Evolutionary conservation across 1,139 yeast genomes (phyloP).

Genomic region (Geotrichum phurueaensis): DNA sequence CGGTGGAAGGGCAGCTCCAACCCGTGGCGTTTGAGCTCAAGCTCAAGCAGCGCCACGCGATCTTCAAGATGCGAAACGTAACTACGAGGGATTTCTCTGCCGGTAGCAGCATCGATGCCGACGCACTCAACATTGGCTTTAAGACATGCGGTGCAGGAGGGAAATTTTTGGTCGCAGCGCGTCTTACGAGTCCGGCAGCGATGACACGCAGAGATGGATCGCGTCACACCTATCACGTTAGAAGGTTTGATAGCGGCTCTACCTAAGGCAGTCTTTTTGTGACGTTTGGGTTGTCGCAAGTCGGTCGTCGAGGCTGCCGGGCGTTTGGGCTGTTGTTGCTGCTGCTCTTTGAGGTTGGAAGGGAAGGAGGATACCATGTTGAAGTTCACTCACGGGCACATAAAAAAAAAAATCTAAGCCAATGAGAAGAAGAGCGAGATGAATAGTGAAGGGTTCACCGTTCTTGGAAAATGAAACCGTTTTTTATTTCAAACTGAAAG

Average conservation of each 20-base stretch:
- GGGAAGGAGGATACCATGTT: background rate
- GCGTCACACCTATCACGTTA: constrained; percentile 21
- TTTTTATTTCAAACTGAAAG: background rate
- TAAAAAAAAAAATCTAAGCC: too few relatives aligned
- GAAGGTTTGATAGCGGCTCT: background rate
- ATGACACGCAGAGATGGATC: constrained; percentile 67
- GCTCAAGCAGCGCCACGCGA: constrained; percentile 51
- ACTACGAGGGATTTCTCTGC: constrained; percentile 77
- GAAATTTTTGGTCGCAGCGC: constrained; percentile 78
- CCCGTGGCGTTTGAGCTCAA: constrained; percentile 1
- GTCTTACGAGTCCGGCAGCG: constrained; percentile 75
- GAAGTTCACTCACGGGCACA: too few relatives aligned
- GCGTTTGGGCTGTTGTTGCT: background rate
- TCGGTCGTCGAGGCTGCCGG: background rate
- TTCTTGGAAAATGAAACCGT: too few relatives aligned
- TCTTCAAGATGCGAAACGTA: constrained; percentile 75
- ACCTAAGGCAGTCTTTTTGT: background rate
- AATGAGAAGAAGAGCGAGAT: too few relatives aligned
- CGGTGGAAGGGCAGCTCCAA: too few relatives aligned
- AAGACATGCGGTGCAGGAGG: constrained; percentile 69
- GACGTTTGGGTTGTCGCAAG: background rate
- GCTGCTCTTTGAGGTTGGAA: background rate
- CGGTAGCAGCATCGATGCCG: constrained; percentile 81
- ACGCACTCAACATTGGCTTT: constrained; percentile 69
- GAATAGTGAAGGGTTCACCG: too few relatives aligned